A percentile compares a stretch with the other conserved stretches of the same genome.
phyloP scores from a whole-genome alignment of 495 filamentous ascomycete species.

The Penicillium daleae region DNA sequence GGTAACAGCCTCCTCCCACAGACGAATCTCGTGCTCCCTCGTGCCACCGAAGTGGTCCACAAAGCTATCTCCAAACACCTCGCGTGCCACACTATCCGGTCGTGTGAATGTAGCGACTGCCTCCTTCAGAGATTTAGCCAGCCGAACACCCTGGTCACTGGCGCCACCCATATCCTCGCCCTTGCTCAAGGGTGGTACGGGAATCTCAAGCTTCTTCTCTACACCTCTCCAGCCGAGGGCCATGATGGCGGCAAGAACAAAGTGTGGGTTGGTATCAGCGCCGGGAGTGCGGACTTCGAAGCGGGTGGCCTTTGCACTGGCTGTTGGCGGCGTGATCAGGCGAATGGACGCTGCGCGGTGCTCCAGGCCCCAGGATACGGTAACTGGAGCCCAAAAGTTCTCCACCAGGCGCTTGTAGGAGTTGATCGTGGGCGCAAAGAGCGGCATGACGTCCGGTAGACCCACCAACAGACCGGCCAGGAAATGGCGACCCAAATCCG shows the following conservation, averaged over 20 bases:
- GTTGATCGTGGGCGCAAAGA: slow-evolving; percentile 92
- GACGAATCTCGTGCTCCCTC: slow-evolving; percentile 82
- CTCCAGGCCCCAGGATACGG: slow-evolving; percentile 94
- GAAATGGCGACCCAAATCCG: slow-evolving; percentile 89
- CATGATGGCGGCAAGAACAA: slow-evolving; percentile 84
- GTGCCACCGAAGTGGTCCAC: slow-evolving; percentile 95
- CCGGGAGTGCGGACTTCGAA: slow-evolving; percentile 92
- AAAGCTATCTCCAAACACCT: slow-evolving; percentile 93
- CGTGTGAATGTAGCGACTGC: slow-evolving; percentile 75
- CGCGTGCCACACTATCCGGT: slow-evolving; percentile 78
- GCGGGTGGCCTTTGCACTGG: slow-evolving; percentile 79
- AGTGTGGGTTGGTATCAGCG: slow-evolving; percentile 87
- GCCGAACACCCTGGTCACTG: slow-evolving; percentile 60
- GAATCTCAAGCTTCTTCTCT: slow-evolving; percentile 83
- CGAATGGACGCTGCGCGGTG: slow-evolving; percentile 91
- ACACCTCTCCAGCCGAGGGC: slow-evolving; percentile 88
- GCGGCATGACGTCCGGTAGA: slow-evolving; percentile 92
- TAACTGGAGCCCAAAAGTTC: slow-evolving; percentile 98
- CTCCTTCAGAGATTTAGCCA: slow-evolving; percentile 83
- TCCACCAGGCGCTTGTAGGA: slow-evolving; percentile 97
- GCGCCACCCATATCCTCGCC: slow-evolving; percentile 76
- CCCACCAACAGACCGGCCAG: slow-evolving; percentile 88
- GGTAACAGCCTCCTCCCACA: slow-evolving; percentile 95
- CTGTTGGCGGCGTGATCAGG: slow-evolving; percentile 83
- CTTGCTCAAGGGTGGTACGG: slow-evolving; percentile 77